These are phyloP conservation scores for Xanthoconium stramineum DNA, from an alignment of 768 basidiomycete species.

Conservation along the genomic window DNA sequence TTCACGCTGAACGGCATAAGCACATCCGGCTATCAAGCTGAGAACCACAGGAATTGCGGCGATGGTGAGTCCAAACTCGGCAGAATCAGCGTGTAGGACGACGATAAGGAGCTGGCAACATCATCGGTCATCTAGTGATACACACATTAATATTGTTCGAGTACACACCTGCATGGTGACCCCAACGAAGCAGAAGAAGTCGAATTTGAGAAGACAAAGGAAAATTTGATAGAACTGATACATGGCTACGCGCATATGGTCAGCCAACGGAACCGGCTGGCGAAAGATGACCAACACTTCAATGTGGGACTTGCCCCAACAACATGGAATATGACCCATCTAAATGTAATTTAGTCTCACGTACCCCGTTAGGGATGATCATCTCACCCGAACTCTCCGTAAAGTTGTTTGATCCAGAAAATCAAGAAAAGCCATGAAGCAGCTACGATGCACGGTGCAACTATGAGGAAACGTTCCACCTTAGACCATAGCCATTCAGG, in stretches of 20 bases:
- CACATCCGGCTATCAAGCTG: conserved; percentile 59
- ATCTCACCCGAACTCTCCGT: conserved; percentile 77
- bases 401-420: conserved; percentile 69
- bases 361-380: not conserved
- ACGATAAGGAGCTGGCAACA: conserved; percentile 70
- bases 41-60: conserved; percentile 81
- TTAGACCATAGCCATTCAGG: conserved; percentile 53
- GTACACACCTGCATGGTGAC: conserved; percentile 76
- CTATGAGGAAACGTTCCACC: conserved; percentile 67
- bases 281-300: conserved; percentile 55
- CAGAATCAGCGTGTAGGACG: conserved; percentile 58
- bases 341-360: conserved; percentile 27
- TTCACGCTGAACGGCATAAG: conserved; percentile 72
- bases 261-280: not conserved
- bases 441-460: conserved; percentile 66
- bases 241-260: conserved; percentile 54
- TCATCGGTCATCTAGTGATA: not conserved
- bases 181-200: conserved; percentile 85
- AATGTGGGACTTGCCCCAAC: conserved; percentile 83
- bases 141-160: not conserved
- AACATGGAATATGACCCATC: conserved; percentile 90
- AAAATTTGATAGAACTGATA: conserved; percentile 86
- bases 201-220: conserved; percentile 85
- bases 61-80: conserved; percentile 81
- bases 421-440: conserved; percentile 63